Evolutionary conservation across 108 stramenopile genomes (phyloP).

Genomic region (Cyclotella distinguenda): DNA sequence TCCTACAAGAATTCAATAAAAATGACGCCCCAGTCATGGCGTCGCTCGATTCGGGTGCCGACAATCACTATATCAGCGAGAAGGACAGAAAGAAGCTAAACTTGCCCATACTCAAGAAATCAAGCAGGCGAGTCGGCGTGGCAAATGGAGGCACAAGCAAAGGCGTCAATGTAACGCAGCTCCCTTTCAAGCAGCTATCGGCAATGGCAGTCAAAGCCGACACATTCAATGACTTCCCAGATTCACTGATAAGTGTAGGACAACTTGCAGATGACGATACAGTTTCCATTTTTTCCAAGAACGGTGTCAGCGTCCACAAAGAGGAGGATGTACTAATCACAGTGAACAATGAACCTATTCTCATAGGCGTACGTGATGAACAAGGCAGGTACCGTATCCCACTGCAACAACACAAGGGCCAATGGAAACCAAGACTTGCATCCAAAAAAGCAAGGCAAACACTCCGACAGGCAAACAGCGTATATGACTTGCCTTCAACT

Average conservation of each 20-base stretch:
- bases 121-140: neutral
- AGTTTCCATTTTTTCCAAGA: slow-evolving; percentile 3
- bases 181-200: neutral
- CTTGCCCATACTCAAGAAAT: neutral
- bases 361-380: slow-evolving; percentile 1
- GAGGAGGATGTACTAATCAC: neutral
- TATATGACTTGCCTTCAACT: slow-evolving; percentile 3
- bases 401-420: neutral
- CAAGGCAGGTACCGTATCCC: slow-evolving; percentile 3
- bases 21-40: neutral
- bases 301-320: slow-evolving; percentile 2
- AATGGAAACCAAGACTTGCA: neutral
- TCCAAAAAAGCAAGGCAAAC: neutral
- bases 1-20: neutral
- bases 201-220: neutral
- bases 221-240: neutral
- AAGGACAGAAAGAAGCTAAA: neutral
- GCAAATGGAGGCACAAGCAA: slow-evolving; percentile 4
- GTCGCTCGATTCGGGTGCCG: neutral
- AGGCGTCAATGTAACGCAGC: neutral
- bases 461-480: neutral
- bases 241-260: neutral
- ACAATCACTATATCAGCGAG: neutral
- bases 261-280: neutral
- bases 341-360: neutral